These are phyloP conservation scores for Naematelia aurantialba DNA, from an alignment of 768 basidiomycete genomes.

Conservation along the genomic window DNA sequence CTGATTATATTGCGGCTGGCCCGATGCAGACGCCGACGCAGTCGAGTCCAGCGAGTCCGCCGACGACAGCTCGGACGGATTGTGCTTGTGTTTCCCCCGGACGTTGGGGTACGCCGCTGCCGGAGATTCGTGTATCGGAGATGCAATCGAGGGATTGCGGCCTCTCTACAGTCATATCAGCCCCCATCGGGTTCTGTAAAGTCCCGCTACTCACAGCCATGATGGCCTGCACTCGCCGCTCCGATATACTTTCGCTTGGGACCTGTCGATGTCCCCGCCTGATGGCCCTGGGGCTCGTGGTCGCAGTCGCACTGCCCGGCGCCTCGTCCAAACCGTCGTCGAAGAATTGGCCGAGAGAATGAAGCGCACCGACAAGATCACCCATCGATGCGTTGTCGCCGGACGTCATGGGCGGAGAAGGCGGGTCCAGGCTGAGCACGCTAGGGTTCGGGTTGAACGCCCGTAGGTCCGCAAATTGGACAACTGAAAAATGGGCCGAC, in stretches of 20 bases:
- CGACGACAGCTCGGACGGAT: neutral
- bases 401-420: constrained; percentile 43
- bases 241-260: constrained; percentile 25
- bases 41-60: neutral
- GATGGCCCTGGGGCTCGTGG: constrained; percentile 3
- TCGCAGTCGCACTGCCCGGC: constrained; percentile 3
- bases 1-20: neutral
- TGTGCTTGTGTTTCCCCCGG: neutral
- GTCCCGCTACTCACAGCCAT: constrained; percentile 37
- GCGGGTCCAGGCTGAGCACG: constrained; percentile 13
- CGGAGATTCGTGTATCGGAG: constrained; percentile 30
- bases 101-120: neutral
- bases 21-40: neutral
- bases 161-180: constrained; percentile 26
- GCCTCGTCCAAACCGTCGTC: constrained; percentile 37
- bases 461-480: constrained; percentile 49
- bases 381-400: constrained; percentile 55
- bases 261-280: constrained; percentile 13
- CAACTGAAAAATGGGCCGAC: constrained; percentile 57
- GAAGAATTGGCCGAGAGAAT: constrained; percentile 52
- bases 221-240: constrained; percentile 40
- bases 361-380: constrained; percentile 57
- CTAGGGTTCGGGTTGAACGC: constrained; percentile 50
- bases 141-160: constrained; percentile 33
- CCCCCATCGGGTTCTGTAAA: neutral